Evolutionary conservation across 2,329 filamentous ascomycete genomes (phyloP).

Genomic region (Penicillium sumatraense): DNA sequence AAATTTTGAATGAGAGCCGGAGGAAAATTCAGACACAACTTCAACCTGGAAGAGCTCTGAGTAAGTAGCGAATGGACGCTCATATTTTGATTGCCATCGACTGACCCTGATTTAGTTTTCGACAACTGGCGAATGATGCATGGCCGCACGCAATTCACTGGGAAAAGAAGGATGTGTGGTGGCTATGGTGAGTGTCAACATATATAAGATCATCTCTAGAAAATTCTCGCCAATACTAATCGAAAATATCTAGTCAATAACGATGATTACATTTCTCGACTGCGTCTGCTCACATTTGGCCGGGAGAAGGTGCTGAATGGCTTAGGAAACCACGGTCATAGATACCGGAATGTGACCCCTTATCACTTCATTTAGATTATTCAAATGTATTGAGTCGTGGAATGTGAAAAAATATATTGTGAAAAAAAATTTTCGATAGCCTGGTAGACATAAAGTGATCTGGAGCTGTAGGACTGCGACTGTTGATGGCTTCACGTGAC

Average conservation of each 20-base stretch:
- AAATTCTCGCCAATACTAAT: constrained; percentile 1
- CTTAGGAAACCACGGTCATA: constrained; percentile 31
- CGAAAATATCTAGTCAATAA: constrained; percentile 63
- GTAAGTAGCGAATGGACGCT: constrained; percentile 54
- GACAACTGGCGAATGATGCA: constrained; percentile 96
- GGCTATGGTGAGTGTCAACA: constrained; percentile 73
- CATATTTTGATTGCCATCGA: constrained; percentile 36
- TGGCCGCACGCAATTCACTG: constrained; percentile 80
- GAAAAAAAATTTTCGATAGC: neutral
- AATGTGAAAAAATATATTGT: neutral
- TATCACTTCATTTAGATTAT: constrained; percentile 14
- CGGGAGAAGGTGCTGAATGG: constrained; percentile 39
- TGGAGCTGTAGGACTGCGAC: neutral
- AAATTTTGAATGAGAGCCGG: constrained; percentile 66
- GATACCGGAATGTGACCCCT: constrained; percentile 1
- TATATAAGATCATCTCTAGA: too few relatives aligned
- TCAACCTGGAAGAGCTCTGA: constrained; percentile 74
- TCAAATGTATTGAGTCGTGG: neutral
- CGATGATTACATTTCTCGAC: constrained; percentile 80
- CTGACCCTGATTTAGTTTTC: too few relatives aligned
- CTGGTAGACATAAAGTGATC: neutral
- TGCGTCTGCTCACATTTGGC: constrained; percentile 70
- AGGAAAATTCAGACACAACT: constrained; percentile 82
- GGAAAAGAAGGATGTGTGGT: constrained; percentile 85
- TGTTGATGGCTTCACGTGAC: constrained; percentile 34